Evolutionary conservation across 192 early-diverging fungal species (phyloP).

Genomic region (Backusella westeae): DNA sequence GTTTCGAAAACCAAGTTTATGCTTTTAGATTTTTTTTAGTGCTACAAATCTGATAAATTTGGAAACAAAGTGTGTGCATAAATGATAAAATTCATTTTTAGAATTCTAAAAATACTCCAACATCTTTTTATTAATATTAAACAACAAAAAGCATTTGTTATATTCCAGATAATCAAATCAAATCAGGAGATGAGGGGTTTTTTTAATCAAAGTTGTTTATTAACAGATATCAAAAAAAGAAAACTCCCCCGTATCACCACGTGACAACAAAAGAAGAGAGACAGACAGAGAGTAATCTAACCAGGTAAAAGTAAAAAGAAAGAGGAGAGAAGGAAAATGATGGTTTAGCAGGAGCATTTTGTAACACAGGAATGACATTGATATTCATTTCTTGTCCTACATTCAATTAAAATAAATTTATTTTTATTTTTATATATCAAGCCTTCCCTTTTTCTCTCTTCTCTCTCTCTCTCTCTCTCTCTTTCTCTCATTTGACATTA

Average conservation of each 20-base stretch:
- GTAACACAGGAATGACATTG: neutral
- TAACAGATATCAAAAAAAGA: neutral
- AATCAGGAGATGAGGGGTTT: neutral
- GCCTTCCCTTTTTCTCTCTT: constrained; percentile 4
- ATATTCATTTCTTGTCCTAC: neutral
- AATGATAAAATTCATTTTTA: neutral
- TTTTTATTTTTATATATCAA: neutral
- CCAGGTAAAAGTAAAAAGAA: neutral
- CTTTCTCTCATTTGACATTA: neutral
- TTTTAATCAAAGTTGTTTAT: neutral
- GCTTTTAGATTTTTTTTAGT: neutral
- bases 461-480: neutral
- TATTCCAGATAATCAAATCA: neutral
- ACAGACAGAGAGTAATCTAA: neutral
- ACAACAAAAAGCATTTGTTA: neutral
- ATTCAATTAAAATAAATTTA: neutral
- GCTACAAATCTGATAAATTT: neutral
- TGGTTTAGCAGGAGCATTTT: constrained; percentile 4
- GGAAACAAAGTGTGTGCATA: neutral
- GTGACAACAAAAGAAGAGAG: neutral
- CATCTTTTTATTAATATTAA: neutral
- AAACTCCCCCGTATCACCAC: neutral
- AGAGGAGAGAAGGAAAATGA: neutral
- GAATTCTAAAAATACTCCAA: neutral
- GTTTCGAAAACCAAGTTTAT: neutral